Evolutionary conservation across 2,329 filamentous ascomycete genomes (phyloP).

Genomic region (Paraconiothyrium brasiliense): DNA sequence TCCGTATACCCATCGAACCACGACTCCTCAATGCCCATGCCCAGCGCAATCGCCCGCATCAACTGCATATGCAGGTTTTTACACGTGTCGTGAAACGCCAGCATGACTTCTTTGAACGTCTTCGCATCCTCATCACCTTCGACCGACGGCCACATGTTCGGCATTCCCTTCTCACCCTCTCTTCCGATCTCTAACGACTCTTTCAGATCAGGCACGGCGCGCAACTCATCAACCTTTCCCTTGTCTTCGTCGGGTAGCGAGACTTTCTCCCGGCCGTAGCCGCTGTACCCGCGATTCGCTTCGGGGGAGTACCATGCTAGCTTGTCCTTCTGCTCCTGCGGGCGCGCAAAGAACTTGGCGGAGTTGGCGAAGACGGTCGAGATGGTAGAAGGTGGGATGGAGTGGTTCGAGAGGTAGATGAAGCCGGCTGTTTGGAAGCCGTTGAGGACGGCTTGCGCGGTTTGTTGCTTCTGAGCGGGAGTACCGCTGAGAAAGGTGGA

Average conservation of each 20-base stretch:
- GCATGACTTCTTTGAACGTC: slow-evolving; percentile 76
- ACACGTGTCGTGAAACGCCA: slow-evolving; percentile 77
- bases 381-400: slow-evolving; percentile 69
- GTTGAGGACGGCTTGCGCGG: slow-evolving; percentile 76
- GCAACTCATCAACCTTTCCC: slow-evolving; percentile 47
- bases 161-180: slow-evolving; percentile 67
- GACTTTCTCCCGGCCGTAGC: slow-evolving; percentile 56
- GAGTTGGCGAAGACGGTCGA: slow-evolving; percentile 66
- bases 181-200: slow-evolving; percentile 70
- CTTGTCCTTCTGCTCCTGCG: slow-evolving; percentile 50
- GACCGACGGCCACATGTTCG: slow-evolving; percentile 79
- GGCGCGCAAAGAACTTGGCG: slow-evolving; percentile 50
- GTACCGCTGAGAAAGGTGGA: slow-evolving; percentile 73
- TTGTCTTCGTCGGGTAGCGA: slow-evolving; percentile 42
- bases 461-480: slow-evolving; percentile 66
- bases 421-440: slow-evolving; percentile 90
- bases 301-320: slow-evolving; percentile 55
- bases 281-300: slow-evolving; percentile 60
- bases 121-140: slow-evolving; percentile 62
- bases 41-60: slow-evolving; percentile 86
- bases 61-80: slow-evolving; percentile 78
- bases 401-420: slow-evolving; percentile 85
- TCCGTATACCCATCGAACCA: slow-evolving; percentile 83
- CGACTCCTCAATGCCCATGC: slow-evolving; percentile 72
- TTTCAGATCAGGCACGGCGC: slow-evolving; percentile 59